phyloP scores from a whole-genome alignment of 257 asterid species.

The Solanum arcanum region DNA sequence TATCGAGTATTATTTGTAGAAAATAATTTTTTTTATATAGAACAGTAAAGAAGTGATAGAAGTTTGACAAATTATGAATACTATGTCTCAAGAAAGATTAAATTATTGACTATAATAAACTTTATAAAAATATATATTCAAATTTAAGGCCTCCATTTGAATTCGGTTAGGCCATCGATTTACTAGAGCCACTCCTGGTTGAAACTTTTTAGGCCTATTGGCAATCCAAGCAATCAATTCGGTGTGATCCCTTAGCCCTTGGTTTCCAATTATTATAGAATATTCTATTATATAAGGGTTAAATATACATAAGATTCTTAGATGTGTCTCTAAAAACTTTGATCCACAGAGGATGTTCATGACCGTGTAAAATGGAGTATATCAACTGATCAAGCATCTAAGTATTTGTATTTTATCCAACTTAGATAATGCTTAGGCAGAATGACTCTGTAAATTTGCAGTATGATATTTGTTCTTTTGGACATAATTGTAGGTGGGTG shows the following conservation, averaged over 20 bases:
- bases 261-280: neutral
- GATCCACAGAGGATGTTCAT: neutral
- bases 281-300: neutral
- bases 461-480: neutral
- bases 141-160: too few species aligned
- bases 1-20: too few species aligned
- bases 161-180: too few species aligned
- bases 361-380: neutral
- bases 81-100: too few species aligned
- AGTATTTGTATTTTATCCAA: neutral
- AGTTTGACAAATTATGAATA: too few species aligned
- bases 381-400: neutral
- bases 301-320: neutral
- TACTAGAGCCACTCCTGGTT: too few species aligned
- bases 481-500: neutral
- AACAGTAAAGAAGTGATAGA: too few species aligned
- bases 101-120: too few species aligned
- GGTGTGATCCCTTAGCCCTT: neutral
- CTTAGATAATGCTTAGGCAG: neutral
- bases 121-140: too few species aligned
- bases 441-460: neutral
- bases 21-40: too few species aligned
- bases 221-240: neutral
- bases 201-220: neutral
- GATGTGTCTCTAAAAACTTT: neutral